Percentiles rank a stretch among this genome's conserved stretches.
Conservation (phyloP, 78 protist genomes). For the Planoprotostelium fungivorum region DNA sequence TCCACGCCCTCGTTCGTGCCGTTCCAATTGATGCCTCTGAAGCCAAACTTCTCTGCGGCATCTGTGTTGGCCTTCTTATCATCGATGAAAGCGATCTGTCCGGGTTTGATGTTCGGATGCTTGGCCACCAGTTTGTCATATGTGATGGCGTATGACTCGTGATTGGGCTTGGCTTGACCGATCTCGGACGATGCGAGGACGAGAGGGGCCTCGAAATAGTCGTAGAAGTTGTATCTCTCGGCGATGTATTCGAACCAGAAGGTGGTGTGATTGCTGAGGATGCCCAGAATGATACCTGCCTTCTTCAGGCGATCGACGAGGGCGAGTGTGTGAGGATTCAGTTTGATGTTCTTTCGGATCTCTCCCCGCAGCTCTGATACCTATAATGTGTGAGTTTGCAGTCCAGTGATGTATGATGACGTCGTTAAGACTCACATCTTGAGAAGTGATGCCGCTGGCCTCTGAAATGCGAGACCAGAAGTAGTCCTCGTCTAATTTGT, state of each 20-base stretch:
- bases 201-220: neutral
- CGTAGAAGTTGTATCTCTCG: neutral
- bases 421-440: neutral
- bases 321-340: neutral
- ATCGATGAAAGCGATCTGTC: neutral
- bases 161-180: neutral
- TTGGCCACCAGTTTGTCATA: neutral
- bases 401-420: neutral
- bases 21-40: neutral
- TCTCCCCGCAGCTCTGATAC: neutral
- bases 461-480: neutral
- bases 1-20: neutral
- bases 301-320: neutral
- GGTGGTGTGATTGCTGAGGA: neutral
- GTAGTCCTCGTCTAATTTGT: neutral
- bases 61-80: neutral
- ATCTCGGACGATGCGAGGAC: neutral
- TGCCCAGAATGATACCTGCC: neutral
- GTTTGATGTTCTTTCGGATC: neutral
- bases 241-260: neutral
- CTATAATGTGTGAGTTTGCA: no score
- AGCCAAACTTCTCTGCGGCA: neutral
- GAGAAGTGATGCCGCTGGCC: neutral
- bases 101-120: neutral
- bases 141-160: neutral